Conservation (phyloP, 2,329 filamentous ascomycete genomes). For the Laburnicola sp. region DNA sequence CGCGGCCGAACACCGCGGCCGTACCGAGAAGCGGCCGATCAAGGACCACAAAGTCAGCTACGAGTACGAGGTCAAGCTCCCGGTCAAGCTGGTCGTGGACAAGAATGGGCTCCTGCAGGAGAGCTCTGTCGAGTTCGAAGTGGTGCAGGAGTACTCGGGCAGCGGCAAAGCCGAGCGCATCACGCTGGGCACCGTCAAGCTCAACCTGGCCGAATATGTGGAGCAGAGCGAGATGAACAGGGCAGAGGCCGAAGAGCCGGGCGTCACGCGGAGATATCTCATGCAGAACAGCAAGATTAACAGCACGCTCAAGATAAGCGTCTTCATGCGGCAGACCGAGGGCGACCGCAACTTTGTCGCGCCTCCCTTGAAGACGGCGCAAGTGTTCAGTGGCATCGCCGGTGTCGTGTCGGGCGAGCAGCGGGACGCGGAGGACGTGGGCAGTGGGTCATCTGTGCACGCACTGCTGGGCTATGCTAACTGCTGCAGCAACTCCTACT, state of each 20-base stretch:
- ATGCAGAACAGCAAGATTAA: slow-evolving; percentile 99
- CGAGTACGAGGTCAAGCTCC: slow-evolving; percentile 72
- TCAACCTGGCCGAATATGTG: slow-evolving; percentile 94
- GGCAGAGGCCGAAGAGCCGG: slow-evolving; percentile 52
- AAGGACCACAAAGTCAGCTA: slow-evolving; percentile 72
- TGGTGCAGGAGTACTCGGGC: slow-evolving; percentile 78
- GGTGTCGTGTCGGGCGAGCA: slow-evolving; percentile 76
- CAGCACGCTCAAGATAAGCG: slow-evolving; percentile 78
- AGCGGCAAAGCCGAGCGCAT: slow-evolving; percentile 74
- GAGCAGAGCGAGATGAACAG: slow-evolving; percentile 64
- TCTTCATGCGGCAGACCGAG: slow-evolving; percentile 79
- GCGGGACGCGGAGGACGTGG: slow-evolving; percentile 55
- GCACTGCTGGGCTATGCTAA: slow-evolving; percentile 8
- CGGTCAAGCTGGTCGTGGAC: slow-evolving; percentile 83
- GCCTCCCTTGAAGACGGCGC: slow-evolving; percentile 79
- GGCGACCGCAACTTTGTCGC: slow-evolving; percentile 85
- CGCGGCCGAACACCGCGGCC: slow-evolving; percentile 83
- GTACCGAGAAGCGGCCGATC: slow-evolving; percentile 68
- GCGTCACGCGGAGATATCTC: slow-evolving; percentile 82
- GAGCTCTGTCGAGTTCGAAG: slow-evolving; percentile 80
- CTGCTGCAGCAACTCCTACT: slow-evolving; percentile 40
- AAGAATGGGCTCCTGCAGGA: slow-evolving; percentile 79
- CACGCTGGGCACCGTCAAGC: slow-evolving; percentile 72
- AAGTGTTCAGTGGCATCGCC: slow-evolving; percentile 92
- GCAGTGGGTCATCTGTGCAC: slow-evolving; percentile 32